phyloP scores from a whole-genome alignment of 208 protist species.

The Leptomonas pyrrhocoris region DNA sequence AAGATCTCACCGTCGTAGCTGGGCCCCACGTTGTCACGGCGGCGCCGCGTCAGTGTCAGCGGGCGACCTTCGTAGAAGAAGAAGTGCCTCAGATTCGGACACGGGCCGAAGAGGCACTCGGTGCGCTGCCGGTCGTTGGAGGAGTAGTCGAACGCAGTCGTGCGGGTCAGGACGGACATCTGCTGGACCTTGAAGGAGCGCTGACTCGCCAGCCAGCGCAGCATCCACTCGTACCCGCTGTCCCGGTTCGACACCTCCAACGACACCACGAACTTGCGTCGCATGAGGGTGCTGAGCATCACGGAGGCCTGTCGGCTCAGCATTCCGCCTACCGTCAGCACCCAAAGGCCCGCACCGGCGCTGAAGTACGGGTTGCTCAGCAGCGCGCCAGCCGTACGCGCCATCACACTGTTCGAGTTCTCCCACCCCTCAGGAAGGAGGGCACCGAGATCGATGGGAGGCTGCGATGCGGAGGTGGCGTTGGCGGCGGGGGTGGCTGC shows the following conservation, averaged over 20 bases:
- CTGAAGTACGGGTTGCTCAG: conserved; percentile 89
- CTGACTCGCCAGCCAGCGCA: conserved; percentile 82
- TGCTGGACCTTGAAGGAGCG: conserved; percentile 75
- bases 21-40: conserved; percentile 55
- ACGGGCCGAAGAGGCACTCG: conserved; percentile 75
- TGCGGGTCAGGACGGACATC: conserved; percentile 72
- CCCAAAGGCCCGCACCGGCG: conserved; percentile 85
- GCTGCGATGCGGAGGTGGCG: not conserved
- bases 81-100: conserved; percentile 78
- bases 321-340: conserved; percentile 75
- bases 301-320: conserved; percentile 46
- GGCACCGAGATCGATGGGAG: conserved; percentile 54
- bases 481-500: not conserved
- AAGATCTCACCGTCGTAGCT: conserved; percentile 80
- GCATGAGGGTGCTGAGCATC: conserved; percentile 45
- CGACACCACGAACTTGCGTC: conserved; percentile 78
- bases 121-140: conserved; percentile 66
- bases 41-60: conserved; percentile 75
- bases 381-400: conserved; percentile 42
- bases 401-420: conserved; percentile 44
- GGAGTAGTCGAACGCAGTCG: conserved; percentile 50
- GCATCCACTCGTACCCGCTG: conserved; percentile 82
- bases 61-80: conserved; percentile 81
- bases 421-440: conserved; percentile 69
- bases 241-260: conserved; percentile 87